These are phyloP conservation scores for Ustilago loliicola DNA, from an alignment of 1,284 basidiomycete genomes.

Conservation along the genomic window DNA sequence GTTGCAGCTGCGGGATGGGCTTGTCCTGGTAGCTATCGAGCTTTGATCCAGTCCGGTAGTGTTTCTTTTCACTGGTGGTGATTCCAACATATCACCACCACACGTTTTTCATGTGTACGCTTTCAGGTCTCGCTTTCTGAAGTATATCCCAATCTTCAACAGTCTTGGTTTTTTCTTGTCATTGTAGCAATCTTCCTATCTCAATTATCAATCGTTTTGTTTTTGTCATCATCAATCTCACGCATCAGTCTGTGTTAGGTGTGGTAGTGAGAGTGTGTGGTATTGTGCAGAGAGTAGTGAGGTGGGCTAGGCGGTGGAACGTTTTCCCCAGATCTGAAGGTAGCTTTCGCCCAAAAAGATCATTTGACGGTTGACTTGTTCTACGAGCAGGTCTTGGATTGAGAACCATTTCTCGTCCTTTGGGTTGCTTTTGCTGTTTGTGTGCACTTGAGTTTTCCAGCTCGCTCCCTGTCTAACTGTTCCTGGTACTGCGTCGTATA, in stretches of 20 bases:
- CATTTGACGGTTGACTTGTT: constrained; percentile 95
- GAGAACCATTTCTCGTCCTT: constrained; percentile 88
- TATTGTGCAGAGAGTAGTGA: not conserved
- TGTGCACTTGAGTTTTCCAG: constrained; percentile 91
- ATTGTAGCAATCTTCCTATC: constrained; percentile 5
- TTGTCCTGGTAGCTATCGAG: constrained; percentile 53
- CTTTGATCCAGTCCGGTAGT: constrained; percentile 21
- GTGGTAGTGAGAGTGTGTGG: no score
- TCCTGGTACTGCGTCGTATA: constrained; percentile 92
- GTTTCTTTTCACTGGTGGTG: constrained; percentile 1
- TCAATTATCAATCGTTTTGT: constrained; percentile 5
- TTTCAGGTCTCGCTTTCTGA: constrained; percentile 8
- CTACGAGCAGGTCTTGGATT: constrained; percentile 95
- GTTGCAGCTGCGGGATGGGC: constrained; percentile 25
- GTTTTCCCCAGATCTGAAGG: constrained; percentile 73
- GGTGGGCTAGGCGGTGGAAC: not conserved
- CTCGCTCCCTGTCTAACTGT: constrained; percentile 88
- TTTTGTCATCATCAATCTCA: constrained; percentile 3
- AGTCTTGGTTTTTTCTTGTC: constrained; percentile 30
- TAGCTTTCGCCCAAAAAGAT: constrained; percentile 97
- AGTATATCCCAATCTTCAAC: constrained; percentile 38
- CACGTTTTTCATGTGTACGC: not conserved
- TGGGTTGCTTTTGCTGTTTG: constrained; percentile 48
- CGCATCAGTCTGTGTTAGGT: not conserved
- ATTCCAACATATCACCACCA: constrained; percentile 21